A percentile compares a stretch with the other conserved stretches of the same genome.
phyloP scores from a whole-genome alignment of 306 rosid genomes.

The Rosa rugosa region DNA sequence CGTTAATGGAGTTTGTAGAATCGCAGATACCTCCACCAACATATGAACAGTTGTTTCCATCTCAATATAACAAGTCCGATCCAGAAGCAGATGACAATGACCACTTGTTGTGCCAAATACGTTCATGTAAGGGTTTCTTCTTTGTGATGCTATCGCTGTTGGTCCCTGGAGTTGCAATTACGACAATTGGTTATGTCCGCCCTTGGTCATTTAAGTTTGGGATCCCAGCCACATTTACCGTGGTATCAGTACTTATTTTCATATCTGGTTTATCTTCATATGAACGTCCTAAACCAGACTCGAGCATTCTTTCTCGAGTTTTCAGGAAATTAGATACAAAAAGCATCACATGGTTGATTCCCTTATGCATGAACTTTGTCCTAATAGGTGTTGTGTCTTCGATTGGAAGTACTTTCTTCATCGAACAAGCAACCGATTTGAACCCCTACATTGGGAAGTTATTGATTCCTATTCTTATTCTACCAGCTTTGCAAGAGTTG shows the following conservation, averaged over 20 bases:
- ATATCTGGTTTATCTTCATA: not conserved
- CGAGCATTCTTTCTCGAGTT: not conserved
- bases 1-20: not conserved
- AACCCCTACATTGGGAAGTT: slow-evolving; percentile 18
- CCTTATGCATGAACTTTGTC: slow-evolving; percentile 21
- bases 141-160: not conserved
- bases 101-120: not conserved
- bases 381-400: slow-evolving; percentile 33
- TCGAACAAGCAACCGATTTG: slow-evolving; percentile 36
- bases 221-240: slow-evolving; percentile 3
- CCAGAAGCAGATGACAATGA: not conserved
- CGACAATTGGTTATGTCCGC: not conserved
- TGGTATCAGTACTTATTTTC: slow-evolving; percentile 10
- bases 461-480: slow-evolving; percentile 13
- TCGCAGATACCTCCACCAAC: not conserved
- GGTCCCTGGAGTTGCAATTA: not conserved
- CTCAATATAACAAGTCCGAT: too few species aligned
- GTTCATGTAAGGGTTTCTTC: too few species aligned
- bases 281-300: too few species aligned
- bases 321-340: slow-evolving; percentile 9
- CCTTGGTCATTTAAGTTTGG: slow-evolving; percentile 23
- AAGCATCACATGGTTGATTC: slow-evolving; percentile 7
- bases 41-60: too few species aligned
- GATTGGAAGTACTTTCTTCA: slow-evolving; percentile 37
- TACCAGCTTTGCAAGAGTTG: too few species aligned